Conservation (phyloP, 306 rosid genomes). For the Mucuna pruriens region DNA sequence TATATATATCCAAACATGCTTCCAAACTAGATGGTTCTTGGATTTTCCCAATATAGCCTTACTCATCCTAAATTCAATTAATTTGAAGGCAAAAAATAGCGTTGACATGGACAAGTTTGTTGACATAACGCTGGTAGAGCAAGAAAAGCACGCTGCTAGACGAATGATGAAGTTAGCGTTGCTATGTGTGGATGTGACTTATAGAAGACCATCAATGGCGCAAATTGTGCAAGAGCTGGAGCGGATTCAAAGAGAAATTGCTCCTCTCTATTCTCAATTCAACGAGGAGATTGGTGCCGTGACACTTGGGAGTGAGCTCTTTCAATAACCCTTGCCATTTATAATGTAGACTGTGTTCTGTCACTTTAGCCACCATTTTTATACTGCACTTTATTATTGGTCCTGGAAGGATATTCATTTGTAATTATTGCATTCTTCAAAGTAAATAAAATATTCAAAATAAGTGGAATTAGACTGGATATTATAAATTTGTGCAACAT, state of each 20-base stretch:
- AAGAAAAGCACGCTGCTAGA: constrained; percentile 44
- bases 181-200: constrained; percentile 44
- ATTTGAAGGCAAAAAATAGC: constrained; percentile 51
- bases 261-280: constrained; percentile 44
- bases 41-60: background rate
- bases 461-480: background rate
- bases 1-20: background rate
- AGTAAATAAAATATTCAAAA: constrained; percentile 26
- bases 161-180: constrained; percentile 52
- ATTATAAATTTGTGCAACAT: background rate
- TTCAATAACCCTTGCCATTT: constrained; percentile 42
- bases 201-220: constrained; percentile 57
- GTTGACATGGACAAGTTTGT: constrained; percentile 45
- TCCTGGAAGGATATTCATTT: constrained; percentile 25
- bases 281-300: constrained; percentile 61
- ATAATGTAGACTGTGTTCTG: background rate
- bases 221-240: constrained; percentile 58
- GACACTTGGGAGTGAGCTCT: constrained; percentile 82
- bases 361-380: background rate
- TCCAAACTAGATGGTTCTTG: background rate
- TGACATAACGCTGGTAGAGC: constrained; percentile 48
- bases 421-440: constrained; percentile 42
- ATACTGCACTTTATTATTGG: constrained; percentile 13
- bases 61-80: background rate
- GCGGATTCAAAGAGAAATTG: constrained; percentile 49